Conservation (phyloP, 208 protist genomes). For the Leishmania martiniquensis region DNA sequence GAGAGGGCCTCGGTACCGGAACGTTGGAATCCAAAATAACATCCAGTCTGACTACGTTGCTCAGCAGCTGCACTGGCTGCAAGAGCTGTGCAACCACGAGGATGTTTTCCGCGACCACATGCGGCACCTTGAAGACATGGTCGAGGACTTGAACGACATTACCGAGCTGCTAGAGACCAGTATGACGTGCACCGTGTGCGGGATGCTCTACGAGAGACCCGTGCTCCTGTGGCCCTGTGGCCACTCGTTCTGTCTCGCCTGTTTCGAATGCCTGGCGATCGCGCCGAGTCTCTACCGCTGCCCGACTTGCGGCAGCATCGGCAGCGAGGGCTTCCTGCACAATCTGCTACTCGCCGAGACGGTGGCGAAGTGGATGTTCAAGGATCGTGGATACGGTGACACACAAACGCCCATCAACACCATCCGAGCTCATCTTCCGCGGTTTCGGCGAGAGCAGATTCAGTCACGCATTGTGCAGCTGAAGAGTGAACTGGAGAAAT, state of each 20-base stretch:
- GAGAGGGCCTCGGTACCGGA: slow-evolving; percentile 81
- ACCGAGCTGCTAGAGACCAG: slow-evolving; percentile 79
- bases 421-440: slow-evolving; percentile 80
- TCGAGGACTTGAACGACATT: slow-evolving; percentile 85
- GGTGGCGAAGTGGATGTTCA: slow-evolving; percentile 92
- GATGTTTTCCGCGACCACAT: slow-evolving; percentile 66
- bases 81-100: slow-evolving; percentile 57
- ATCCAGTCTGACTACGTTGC: slow-evolving; percentile 79
- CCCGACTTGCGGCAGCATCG: slow-evolving; percentile 83
- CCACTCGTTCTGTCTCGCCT: slow-evolving; percentile 80
- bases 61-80: slow-evolving; percentile 81
- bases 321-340: slow-evolving; percentile 87
- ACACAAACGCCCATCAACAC: slow-evolving; percentile 70
- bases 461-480: slow-evolving; percentile 47
- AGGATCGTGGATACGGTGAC: slow-evolving; percentile 82
- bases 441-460: slow-evolving; percentile 66
- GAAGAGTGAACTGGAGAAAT: slow-evolving; percentile 39
- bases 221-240: slow-evolving; percentile 90
- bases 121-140: slow-evolving; percentile 65
- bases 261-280: slow-evolving; percentile 83
- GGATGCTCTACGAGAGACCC: slow-evolving; percentile 79
- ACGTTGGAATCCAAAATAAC: slow-evolving; percentile 84
- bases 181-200: slow-evolving; percentile 79
- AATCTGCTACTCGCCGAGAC: slow-evolving; percentile 82
- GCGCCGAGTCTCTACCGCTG: slow-evolving; percentile 86